phyloP scores from a whole-genome alignment of 2,329 filamentous ascomycete genomes.

The Pezicula radicicola region DNA sequence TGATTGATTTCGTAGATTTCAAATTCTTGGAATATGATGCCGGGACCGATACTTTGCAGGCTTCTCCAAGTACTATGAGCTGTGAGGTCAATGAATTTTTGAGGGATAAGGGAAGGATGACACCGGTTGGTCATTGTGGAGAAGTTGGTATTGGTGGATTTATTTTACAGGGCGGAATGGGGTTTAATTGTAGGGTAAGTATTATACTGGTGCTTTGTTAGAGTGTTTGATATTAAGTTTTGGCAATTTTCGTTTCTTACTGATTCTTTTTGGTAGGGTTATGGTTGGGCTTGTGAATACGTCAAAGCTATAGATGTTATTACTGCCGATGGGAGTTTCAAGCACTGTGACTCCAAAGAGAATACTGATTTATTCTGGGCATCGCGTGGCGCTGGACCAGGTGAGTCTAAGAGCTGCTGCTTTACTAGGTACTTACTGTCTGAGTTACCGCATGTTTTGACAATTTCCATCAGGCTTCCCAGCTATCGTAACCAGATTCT shows the following conservation, averaged over 20 bases:
- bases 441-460: too few species aligned
- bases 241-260: too few species aligned
- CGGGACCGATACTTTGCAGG: constrained; percentile 33
- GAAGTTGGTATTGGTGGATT: constrained; percentile 56
- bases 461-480: constrained; percentile 41
- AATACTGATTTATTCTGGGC: constrained; percentile 48
- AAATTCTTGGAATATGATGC: constrained; percentile 36
- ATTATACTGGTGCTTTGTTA: too few species aligned
- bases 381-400: constrained; percentile 15
- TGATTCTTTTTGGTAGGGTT: constrained; percentile 23
- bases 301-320: constrained; percentile 23
- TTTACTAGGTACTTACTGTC: neutral
- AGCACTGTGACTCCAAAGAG: constrained; percentile 38
- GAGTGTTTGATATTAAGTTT: too few species aligned
- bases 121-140: constrained; percentile 52
- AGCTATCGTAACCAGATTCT: constrained; percentile 47
- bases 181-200: constrained; percentile 50
- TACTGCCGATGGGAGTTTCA: constrained; percentile 13
- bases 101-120: constrained; percentile 38
- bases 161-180: constrained; percentile 54
- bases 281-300: constrained; percentile 48
- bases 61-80: constrained; percentile 45
- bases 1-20: constrained; percentile 35
- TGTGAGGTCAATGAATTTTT: constrained; percentile 37
- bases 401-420: constrained; percentile 3